These are phyloP conservation scores for Nakazawaea ambrosiae DNA, from an alignment of 805 yeast genomes.

Conservation along the genomic window DNA sequence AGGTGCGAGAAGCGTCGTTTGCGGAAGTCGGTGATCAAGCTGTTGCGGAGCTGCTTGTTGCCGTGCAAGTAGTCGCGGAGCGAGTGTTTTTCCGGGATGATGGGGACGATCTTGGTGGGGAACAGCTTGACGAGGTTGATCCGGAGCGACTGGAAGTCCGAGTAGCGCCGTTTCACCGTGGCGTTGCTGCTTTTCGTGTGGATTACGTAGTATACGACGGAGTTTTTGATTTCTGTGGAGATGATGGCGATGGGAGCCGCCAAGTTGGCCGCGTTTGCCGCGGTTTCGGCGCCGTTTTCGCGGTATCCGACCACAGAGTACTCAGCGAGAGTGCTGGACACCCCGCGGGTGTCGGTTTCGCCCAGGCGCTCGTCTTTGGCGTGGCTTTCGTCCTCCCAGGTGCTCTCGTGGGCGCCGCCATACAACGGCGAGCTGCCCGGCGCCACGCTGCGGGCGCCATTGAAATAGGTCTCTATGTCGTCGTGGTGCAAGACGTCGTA, in stretches of 20 bases:
- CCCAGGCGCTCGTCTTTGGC: neutral
- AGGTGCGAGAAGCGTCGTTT: conserved; percentile 38
- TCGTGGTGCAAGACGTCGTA: conserved; percentile 19
- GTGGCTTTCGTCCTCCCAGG: neutral
- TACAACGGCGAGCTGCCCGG: too few species aligned
- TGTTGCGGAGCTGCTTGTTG: conserved; percentile 26
- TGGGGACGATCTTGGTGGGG: conserved; percentile 88
- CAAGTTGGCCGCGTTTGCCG: neutral
- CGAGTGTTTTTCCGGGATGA: conserved; percentile 85
- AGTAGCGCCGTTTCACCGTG: conserved; percentile 64
- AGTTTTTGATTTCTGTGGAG: conserved; percentile 5
- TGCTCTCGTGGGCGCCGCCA: neutral
- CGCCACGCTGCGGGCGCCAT: neutral
- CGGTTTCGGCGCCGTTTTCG: neutral
- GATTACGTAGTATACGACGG: conserved; percentile 5
- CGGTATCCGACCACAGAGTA: neutral
- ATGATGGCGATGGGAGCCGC: neutral
- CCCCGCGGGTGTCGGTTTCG: neutral
- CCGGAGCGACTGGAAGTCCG: conserved; percentile 84
- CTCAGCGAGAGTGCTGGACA: neutral
- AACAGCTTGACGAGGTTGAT: conserved; percentile 61
- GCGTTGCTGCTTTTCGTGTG: neutral
- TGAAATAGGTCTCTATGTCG: conserved; percentile 12
- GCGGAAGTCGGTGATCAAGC: conserved; percentile 37
- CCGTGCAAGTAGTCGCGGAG: conserved; percentile 32